Base-by-base conservation (phyloP, 257 asterid genomes). In the Solanum virginianum region DNA sequence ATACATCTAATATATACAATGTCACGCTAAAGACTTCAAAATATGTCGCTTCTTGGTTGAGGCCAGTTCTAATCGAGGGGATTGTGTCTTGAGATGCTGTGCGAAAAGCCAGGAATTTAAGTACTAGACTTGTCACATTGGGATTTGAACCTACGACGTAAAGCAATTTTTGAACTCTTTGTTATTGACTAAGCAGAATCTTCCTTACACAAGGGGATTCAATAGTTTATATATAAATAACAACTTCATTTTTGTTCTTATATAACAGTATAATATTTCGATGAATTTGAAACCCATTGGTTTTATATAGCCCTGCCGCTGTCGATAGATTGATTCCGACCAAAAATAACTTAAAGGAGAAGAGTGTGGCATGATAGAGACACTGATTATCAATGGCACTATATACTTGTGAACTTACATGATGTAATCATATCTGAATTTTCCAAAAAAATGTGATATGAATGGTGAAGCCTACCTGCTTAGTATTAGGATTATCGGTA, bases 381-480 rank as follows among this genome's bases (percentile, higher is more conserved):
- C 20, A 71, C 17, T 71, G 80, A 71, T 71, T 39, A 71, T 20
- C 1, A 18, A 41, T 41, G 80, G 26, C 55, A 71, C 32, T 71
- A 22, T 41, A 15, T 72, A 72, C 80, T n/a, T 72, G 81, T 72
- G n/a, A 45, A 74, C n/a, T 36, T 74, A 74, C 41, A 36, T 45
- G 12, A 43, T 72, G 5, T 72, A 72, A 43, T 72, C 56, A 43
- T 20, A 29, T 29, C 0, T 39, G 26, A 18, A 70, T 39, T 17
- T 36, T 39, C 17, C 51, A 70, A 65, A 39, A 17, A 22, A 18
- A 39, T 1, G 16, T 10, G 7, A 65, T 65, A 24, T 29, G 20
- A 47, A 13, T 47, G n/a, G 53, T 43, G 81, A 74, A 47, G n/a
- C 10, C 2, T 89, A 92, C 95, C 93, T 92, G 88, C 70, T 91